Percentiles rank a stretch among this genome's conserved stretches.
Conservation (phyloP, 148 eudicot species). For the Cornus kousa region DNA sequence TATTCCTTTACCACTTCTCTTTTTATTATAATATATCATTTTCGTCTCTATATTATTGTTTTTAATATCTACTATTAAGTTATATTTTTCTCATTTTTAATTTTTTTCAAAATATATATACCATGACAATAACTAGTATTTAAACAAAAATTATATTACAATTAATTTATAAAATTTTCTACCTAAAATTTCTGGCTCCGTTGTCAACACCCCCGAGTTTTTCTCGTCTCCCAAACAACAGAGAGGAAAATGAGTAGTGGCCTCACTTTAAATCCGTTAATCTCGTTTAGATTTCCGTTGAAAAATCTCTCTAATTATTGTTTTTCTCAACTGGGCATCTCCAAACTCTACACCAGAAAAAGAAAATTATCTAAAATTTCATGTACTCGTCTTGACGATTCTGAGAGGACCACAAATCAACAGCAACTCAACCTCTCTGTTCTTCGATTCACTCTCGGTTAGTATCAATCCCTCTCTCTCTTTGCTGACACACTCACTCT, state of each 20-base stretch:
- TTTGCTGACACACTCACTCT: background rate
- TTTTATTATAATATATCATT: no score
- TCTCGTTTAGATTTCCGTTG: conserved; percentile 5
- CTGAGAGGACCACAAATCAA: conserved; percentile 28
- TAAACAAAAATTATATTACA: no score
- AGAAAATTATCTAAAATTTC: conserved; percentile 20
- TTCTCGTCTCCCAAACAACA: background rate
- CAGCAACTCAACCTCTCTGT: conserved; percentile 83
- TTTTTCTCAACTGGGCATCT: background rate
- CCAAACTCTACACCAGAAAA: conserved; percentile 6
- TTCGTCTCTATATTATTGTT: no score
- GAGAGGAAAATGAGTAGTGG: conserved; percentile 15
- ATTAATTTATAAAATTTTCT: no score
- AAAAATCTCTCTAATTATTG: conserved; percentile 26
- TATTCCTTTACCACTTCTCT: no score
- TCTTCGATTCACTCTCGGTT: conserved; percentile 85
- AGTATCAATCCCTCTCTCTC: background rate
- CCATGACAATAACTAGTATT: no score
- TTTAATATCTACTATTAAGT: no score
- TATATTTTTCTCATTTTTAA: no score
- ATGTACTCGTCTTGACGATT: conserved; percentile 30
- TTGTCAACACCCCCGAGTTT: background rate
- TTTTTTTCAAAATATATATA: no score
- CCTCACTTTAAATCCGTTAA: conserved; percentile 22
- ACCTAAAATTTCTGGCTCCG: no score